Evolutionary conservation across 345 rosid genomes (phyloP), one percentile per base, ranked within the genome.

Genomic region (Mercurialis annua): DNA sequence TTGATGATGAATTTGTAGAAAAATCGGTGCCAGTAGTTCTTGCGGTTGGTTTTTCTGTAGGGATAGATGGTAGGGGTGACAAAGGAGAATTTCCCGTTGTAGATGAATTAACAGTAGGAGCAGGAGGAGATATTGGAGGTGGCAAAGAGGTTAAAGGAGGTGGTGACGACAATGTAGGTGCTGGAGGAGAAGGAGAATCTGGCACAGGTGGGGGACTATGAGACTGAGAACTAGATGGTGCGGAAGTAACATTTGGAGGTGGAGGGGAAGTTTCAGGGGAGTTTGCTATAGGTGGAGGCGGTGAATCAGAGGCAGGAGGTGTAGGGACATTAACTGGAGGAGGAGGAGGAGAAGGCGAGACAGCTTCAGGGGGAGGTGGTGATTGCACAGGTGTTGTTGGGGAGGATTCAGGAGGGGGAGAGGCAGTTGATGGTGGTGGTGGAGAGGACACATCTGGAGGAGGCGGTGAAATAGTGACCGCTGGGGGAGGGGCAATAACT

Each of bases 41-140:
- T 36, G 91, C 97, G 23, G 77, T 85, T 61, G 98, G 98, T 76
- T 89, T 90, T 80, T 90, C 91, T 0, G 80, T 76, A 14, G 94
- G 97, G 75, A 82, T 66, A 68, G 80, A 57, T 51, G 99, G 96
- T 49, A 83, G 73, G 20, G 92, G 78, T 50, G 92, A 49, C n/a
- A 76, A 54, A 56, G 31, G 74, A 16, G 84, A 68, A 77, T 43
- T 76, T 77, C 78, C 81, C 36, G 11, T 47, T 9, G 81, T 6
- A 0, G 85, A 72, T 3, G 86, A 79, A 67, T 76, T 74, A 62
- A 65, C 77, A 14, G 87, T 81, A 81, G 85, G 71, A 71, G 81
- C 80, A 59, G 90, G 80, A 59, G 90, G 82, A 68, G 90, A 74
- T 58, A 64, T 63, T 73, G 76, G 72, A 12, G 86, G 84, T 0